Evolutionary conservation across 345 rosid species (phyloP).

Genomic region (Lepidium sativum): DNA sequence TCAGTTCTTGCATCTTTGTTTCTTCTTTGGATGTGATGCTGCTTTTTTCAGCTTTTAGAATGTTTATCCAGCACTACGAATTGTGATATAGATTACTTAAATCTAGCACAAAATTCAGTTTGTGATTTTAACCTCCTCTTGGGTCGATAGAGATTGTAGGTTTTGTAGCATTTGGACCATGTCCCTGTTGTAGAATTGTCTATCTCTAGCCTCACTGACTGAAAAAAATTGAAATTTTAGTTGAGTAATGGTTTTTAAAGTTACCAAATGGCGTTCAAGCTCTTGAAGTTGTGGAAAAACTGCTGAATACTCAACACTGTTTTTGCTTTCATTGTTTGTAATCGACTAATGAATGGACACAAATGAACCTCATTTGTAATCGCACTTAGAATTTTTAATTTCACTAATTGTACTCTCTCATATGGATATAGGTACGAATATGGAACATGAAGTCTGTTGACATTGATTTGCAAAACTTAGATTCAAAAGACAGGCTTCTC

Average conservation of each 20-base stretch:
- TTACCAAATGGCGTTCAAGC: background rate
- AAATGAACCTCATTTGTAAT: background rate
- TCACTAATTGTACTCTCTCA: background rate
- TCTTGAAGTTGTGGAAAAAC: background rate
- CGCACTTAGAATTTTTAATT: background rate
- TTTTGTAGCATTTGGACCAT: background rate
- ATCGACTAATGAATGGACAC: background rate
- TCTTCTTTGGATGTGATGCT: background rate
- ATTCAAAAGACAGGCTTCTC: conserved; percentile 66
- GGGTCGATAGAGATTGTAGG: background rate
- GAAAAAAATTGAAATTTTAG: background rate
- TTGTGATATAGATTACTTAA: background rate
- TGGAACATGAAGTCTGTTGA: conserved; percentile 90
- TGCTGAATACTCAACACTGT: background rate
- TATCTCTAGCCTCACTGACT: background rate
- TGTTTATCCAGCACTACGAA: background rate
- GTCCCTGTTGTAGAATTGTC: background rate
- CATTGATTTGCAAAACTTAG: conserved; percentile 48
- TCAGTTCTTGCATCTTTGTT: background rate
- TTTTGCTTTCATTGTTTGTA: conserved; percentile 7
- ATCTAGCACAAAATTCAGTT: background rate
- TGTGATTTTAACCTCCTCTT: background rate
- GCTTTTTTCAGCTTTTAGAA: background rate
- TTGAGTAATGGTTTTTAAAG: background rate
- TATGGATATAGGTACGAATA: conserved; percentile 63